Evolutionary conservation across 1,284 basidiomycete species (phyloP).

Genomic region (Trichosporon ovoides): DNA sequence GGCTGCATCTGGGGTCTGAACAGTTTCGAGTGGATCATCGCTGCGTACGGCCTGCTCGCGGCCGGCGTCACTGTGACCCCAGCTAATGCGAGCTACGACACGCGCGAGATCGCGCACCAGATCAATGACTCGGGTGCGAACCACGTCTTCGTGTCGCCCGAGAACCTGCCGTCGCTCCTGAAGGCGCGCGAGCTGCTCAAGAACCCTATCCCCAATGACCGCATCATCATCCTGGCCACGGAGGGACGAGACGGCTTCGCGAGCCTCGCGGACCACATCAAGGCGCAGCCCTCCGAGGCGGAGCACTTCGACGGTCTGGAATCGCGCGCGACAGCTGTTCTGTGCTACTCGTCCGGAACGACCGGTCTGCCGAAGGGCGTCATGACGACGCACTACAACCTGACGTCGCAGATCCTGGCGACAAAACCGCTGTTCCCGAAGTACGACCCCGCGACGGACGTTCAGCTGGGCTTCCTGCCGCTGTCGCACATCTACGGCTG

Average conservation of each 20-base stretch:
- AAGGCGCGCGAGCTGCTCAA: conserved; percentile 27
- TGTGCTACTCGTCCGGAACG: conserved; percentile 66
- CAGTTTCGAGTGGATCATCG: conserved; percentile 59
- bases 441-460: conserved; percentile 8
- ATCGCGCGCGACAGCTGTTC: conserved; percentile 16
- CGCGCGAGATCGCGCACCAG: conserved; percentile 33
- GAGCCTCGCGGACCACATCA: conserved; percentile 5
- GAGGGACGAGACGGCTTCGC: conserved; percentile 4
- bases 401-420: conserved; percentile 46
- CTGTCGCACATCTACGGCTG: conserved; percentile 20
- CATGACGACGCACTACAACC: conserved; percentile 61
- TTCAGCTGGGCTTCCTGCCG: conserved; percentile 14
- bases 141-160: conserved; percentile 56
- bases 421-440: not conserved
- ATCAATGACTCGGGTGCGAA: conserved; percentile 55
- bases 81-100: conserved; percentile 36
- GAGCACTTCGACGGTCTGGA: conserved; percentile 16
- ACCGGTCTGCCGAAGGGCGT: conserved; percentile 48
- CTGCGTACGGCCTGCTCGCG: conserved; percentile 55
- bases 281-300: not conserved
- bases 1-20: conserved; percentile 52
- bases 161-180: conserved; percentile 44
- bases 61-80: conserved; percentile 34
- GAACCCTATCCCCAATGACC: conserved; percentile 14
- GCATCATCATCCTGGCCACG: conserved; percentile 30